Evolutionary conservation across 208 protist species (phyloP).

Genomic region (Crithidia expoeki): DNA sequence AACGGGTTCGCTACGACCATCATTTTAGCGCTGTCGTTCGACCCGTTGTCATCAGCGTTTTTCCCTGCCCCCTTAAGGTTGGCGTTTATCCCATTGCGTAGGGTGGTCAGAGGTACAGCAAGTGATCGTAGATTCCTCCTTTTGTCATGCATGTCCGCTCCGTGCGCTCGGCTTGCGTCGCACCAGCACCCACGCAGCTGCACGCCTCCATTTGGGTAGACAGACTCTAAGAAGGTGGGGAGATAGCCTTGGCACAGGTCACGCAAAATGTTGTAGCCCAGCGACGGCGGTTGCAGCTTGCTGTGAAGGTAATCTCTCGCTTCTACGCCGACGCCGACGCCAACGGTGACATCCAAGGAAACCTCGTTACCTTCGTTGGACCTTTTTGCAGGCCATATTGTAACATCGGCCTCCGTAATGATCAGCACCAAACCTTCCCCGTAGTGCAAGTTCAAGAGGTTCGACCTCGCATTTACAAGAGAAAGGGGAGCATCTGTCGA

Average conservation of each 20-base stretch:
- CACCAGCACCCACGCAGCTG: conserved; percentile 48
- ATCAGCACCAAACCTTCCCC: conserved; percentile 12
- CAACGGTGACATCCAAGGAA: too few species aligned
- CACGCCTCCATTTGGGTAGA: conserved; percentile 52
- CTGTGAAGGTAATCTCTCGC: background rate
- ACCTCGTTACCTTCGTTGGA: background rate
- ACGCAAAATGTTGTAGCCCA: conserved; percentile 30
- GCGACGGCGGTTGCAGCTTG: background rate
- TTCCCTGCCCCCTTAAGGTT: too few species aligned
- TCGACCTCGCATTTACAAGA: background rate
- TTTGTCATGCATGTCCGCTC: background rate
- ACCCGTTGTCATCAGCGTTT: background rate
- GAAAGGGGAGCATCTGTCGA: background rate
- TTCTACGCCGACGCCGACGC: background rate
- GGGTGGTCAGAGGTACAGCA: too few species aligned
- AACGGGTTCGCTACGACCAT: background rate
- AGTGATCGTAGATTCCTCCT: background rate
- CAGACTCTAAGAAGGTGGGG: conserved; percentile 39
- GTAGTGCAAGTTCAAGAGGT: conserved; percentile 2
- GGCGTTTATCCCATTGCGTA: too few species aligned
- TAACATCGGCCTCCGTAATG: conserved; percentile 6
- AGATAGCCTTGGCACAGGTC: conserved; percentile 61
- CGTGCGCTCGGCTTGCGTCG: too few species aligned
- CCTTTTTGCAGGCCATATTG: background rate
- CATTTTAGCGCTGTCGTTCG: background rate